A percentile compares a stretch with the other conserved stretches of the same genome.
Evolutionary conservation across 2,329 filamentous ascomycete species (phyloP).

Genomic region (Trichophyton equinum): DNA sequence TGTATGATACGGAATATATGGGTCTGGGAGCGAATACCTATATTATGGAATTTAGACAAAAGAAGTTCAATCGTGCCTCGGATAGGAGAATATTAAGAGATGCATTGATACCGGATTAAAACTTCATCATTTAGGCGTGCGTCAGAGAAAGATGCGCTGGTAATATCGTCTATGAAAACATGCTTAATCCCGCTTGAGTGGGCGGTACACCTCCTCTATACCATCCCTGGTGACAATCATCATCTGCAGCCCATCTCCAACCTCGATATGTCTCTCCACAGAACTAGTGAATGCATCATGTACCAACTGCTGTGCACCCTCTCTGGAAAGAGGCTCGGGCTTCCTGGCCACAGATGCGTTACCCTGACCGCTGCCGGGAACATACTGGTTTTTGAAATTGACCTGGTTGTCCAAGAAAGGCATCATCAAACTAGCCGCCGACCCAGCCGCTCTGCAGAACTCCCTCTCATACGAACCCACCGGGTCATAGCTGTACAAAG

Average conservation of each 20-base stretch:
- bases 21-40: neutral
- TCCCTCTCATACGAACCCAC: constrained; percentile 97
- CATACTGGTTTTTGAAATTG: constrained; percentile 98
- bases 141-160: neutral
- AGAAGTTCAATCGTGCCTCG: neutral
- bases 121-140: neutral
- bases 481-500: constrained; percentile 93
- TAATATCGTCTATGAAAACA: constrained; percentile 3
- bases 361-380: constrained; percentile 71
- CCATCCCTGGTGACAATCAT: constrained; percentile 80
- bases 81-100: neutral
- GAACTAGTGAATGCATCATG: constrained; percentile 97
- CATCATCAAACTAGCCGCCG: constrained; percentile 91
- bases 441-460: constrained; percentile 86
- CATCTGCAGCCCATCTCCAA: constrained; percentile 92
- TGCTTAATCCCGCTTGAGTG: constrained; percentile 76
- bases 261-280: constrained; percentile 97
- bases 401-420: constrained; percentile 99
- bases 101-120: neutral
- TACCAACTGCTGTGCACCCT: constrained; percentile 72
- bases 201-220: constrained; percentile 70
- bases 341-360: constrained; percentile 56
- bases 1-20: neutral
- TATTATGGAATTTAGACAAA: constrained; percentile 3
- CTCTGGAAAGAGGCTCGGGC: constrained; percentile 53